These are phyloP conservation scores for Mrakiaceae sp. DNA, from an alignment of 1,284 basidiomycete species.

Conservation along the genomic window DNA sequence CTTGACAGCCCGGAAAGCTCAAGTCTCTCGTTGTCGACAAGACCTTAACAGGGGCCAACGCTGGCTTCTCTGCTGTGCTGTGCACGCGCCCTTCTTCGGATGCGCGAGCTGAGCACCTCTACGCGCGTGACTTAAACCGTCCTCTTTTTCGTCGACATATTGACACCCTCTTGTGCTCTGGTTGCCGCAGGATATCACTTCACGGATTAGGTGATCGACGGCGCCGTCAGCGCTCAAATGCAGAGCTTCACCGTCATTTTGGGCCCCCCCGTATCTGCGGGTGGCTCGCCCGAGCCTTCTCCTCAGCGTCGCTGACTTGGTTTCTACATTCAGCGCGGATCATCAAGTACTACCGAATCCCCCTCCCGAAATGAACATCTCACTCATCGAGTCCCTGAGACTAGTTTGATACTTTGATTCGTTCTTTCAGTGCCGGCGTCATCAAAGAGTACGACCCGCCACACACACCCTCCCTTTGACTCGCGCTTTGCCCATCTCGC, in stretches of 20 bases:
- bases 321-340: not conserved
- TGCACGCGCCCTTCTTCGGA: constrained; percentile 29
- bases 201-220: not conserved
- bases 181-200: not conserved
- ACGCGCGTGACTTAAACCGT: not conserved
- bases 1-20: constrained; percentile 15
- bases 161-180: not conserved
- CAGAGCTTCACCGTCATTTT: not conserved
- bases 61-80: constrained; percentile 29
- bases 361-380: too few relatives aligned
- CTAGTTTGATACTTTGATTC: not conserved
- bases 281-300: not conserved
- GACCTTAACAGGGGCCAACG: constrained; percentile 24
- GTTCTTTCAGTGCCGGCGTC: not conserved
- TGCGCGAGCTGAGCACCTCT: constrained; percentile 24
- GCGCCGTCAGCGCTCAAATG: not conserved
- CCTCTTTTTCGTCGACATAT: not conserved
- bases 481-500: constrained; percentile 7
- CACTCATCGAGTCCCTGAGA: too few relatives aligned
- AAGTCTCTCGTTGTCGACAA: not conserved
- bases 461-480: not conserved
- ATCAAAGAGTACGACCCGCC: constrained; percentile 4
- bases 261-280: constrained; percentile 1
- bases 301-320: too few relatives aligned
- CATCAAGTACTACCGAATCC: not conserved